Conservation (phyloP, 495 filamentous ascomycete species). For the Xylaria curta region DNA sequence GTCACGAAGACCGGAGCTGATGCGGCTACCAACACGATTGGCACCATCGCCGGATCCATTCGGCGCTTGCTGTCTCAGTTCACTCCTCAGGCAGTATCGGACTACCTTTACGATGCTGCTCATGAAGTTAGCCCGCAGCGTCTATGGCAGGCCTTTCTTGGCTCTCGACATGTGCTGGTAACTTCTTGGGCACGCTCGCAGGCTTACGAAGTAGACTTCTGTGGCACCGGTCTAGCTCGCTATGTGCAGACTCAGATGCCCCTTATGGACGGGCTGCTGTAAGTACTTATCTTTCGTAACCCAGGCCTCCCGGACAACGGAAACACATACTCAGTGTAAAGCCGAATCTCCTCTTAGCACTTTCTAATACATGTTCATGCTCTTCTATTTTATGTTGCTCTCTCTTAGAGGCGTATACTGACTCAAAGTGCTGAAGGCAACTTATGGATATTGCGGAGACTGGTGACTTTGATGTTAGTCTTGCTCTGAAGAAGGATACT, state of each 20-base stretch:
- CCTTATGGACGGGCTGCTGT: slow-evolving; percentile 46
- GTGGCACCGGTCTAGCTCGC: slow-evolving; percentile 29
- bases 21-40: slow-evolving; percentile 28
- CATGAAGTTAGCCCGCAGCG: slow-evolving; percentile 46
- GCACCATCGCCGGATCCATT: slow-evolving; percentile 39
- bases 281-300: slow-evolving; percentile 35
- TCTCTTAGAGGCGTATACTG: neutral
- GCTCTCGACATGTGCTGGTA: slow-evolving; percentile 43
- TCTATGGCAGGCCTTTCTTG: slow-evolving; percentile 49
- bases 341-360: too few relatives aligned
- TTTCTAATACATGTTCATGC: neutral
- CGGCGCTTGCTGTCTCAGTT: slow-evolving; percentile 40
- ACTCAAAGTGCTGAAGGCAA: slow-evolving; percentile 12
- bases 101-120: slow-evolving; percentile 43
- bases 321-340: neutral
- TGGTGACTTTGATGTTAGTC: slow-evolving; percentile 46
- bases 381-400: neutral
- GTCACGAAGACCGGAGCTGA: slow-evolving; percentile 30
- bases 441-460: slow-evolving; percentile 37
- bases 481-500: slow-evolving; percentile 39
- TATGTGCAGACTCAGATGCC: slow-evolving; percentile 50
- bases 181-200: slow-evolving; percentile 48
- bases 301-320: neutral
- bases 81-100: slow-evolving; percentile 41
- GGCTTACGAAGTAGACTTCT: slow-evolving; percentile 50